Evolutionary conservation across 106 monocot species (phyloP), one percentile per base, ranked within the genome.

Genomic region (Phalaenopsis equestris): DNA sequence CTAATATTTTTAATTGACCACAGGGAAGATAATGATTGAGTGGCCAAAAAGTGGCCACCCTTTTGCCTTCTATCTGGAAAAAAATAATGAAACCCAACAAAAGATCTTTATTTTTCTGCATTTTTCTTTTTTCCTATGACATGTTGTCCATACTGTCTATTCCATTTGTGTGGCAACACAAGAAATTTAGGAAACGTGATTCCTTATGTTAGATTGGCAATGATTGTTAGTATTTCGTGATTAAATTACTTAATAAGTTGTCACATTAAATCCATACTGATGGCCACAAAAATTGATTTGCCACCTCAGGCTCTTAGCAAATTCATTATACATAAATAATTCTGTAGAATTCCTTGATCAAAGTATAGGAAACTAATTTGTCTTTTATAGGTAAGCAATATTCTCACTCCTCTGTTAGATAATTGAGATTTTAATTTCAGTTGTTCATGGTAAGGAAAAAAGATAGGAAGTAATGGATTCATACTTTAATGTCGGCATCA

Each of bases 371-470:
- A 16, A 72, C 39, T 43, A n/a, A 19, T 74, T 74, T 43, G 42
- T 72, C 74, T 74, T 43, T 70, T 70, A 23, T 11, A 39, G 64
- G 70, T 70, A 39, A 70, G 70, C 70, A 70, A 70, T 70, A 70
- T 70, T 70, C 70, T 70, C 39, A 70, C 70, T 38, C 4, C 39
- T 70, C 70, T 70, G 14, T 8, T 39, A 11, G 39, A 70, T 70
- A 38, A 70, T 70, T 9, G n/a, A 37, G 37, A 10, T 68, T 38
- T 61, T 18, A 21, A 61, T 61, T 5, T 61, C 19, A n/a, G 24
- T 8, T 7, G 48, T 48, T 48, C 48, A 9, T 9, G 7, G 9
- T 12, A 52, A 14, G 52, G 14, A 52, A 12, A 12, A 52, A 52
- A 12, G 52, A 15, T 12, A 52, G 52, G 52, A 52, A 52, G 52